These are phyloP conservation scores for Cynara cardunculus DNA, from an alignment of 129 eudicot species.

Conservation along the genomic window DNA sequence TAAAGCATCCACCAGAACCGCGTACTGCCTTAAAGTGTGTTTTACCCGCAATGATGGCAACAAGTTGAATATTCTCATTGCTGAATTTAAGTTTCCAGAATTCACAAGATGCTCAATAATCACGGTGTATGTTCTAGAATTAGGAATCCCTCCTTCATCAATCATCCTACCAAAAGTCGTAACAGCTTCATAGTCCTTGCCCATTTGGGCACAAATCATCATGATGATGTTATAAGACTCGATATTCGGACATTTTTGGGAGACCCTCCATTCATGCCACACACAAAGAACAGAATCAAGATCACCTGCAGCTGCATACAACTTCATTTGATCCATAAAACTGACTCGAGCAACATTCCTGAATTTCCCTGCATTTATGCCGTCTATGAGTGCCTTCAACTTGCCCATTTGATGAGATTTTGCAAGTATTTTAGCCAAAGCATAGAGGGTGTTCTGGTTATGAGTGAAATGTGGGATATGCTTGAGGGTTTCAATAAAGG, in stretches of 20 bases:
- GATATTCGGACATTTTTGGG: constrained; percentile 46
- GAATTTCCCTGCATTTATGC: constrained; percentile 66
- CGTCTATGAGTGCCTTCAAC: constrained; percentile 56
- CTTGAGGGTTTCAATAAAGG: constrained; percentile 57
- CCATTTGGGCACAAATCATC: constrained; percentile 53
- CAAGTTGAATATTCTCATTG: constrained; percentile 43
- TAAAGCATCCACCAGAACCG: constrained; percentile 50
- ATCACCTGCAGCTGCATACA: constrained; percentile 69
- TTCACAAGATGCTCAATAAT: constrained; percentile 70
- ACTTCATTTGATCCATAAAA: constrained; percentile 71
- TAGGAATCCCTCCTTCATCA: constrained; percentile 75
- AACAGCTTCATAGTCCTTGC: constrained; percentile 64
- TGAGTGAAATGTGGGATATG: constrained; percentile 54
- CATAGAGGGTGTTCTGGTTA: constrained; percentile 61
- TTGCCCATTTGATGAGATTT: constrained; percentile 43
- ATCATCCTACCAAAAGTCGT: constrained; percentile 54
- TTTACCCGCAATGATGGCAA: constrained; percentile 60
- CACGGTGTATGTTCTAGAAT: constrained; percentile 71
- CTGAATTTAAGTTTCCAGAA: constrained; percentile 51
- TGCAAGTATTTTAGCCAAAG: constrained; percentile 75
- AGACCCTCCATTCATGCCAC: constrained; percentile 65
- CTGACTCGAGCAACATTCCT: constrained; percentile 50
- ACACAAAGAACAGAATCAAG: constrained; percentile 53
- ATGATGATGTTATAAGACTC: constrained; percentile 78
- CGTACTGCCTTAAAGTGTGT: constrained; percentile 66